Evolutionary conservation across 352 stramenopile genomes (phyloP), one percentile per base, ranked within the genome.

Genomic region (Phytopythium sindhum): DNA sequence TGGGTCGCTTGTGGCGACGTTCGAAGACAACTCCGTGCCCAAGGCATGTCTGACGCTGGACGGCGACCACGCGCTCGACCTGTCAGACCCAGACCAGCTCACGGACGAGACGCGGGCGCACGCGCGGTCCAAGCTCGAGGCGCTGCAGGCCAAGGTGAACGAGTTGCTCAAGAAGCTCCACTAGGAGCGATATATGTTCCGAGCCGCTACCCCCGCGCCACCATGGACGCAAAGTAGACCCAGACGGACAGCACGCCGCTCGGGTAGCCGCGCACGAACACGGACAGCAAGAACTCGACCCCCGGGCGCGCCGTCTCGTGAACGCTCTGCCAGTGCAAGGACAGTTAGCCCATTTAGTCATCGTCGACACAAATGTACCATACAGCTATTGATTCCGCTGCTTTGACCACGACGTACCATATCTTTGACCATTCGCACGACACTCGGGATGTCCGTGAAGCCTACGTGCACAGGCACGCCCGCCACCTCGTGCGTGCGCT

Each of bases 231-330:
- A 17, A 97, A 77, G 78, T 98, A 98, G 21, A 98, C 78, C 95
- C 94, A 98, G 54, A 98, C 84, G 7, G 86, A 97, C 23, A 98
- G 70, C 12, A 98, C 74, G 51, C 84, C 83, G 67, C 93, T 93
- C 12, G 89, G 80, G 61, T 97, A 95, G 15, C 78, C 74, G 62
- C 92, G 86, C 1, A 93, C 89, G 52, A 91, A 89, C 19, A 97
- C 90, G 23, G 76, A 87, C 24, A 98, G 74, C 41, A 84, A 89
- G 64, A 98, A 98, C 67, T 98, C 89, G 35, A 97, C 89, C 23
- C 90, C 74, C 15, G 73, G 70, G 47, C 91, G 83, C 45, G 88
- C 81, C 64, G 87, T 96, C 64, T 89, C 81, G 73, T 98, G 91
- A 45, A 98, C 94, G 60, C 96, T 85, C 84, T 91, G 63, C 26